Percentiles rank a stretch among this genome's conserved stretches.
Conservation (phyloP, 1,284 basidiomycete genomes). For the Tilletia caries region DNA sequence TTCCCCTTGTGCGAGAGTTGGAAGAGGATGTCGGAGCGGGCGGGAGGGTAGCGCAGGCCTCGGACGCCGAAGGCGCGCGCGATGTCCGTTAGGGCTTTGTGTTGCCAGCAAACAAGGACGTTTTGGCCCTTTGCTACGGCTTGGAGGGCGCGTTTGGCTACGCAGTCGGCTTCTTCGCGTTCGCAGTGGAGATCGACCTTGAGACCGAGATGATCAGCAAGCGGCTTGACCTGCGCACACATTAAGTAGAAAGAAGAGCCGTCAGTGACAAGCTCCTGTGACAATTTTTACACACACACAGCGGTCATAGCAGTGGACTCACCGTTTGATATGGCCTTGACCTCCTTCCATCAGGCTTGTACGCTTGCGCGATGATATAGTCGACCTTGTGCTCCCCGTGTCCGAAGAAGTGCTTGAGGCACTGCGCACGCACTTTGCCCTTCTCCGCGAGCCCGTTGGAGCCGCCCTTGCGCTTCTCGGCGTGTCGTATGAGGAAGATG, state of each 20-base stretch:
- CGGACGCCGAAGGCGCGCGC: slow-evolving; percentile 18
- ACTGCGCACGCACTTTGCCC: slow-evolving; percentile 16
- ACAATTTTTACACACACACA: no score
- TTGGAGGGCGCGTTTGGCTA: not conserved
- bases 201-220: slow-evolving; percentile 13
- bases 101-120: slow-evolving; percentile 21
- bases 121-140: not conserved
- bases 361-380: slow-evolving; percentile 18
- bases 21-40: slow-evolving; percentile 23
- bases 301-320: no score
- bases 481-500: slow-evolving; percentile 20
- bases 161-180: slow-evolving; percentile 21
- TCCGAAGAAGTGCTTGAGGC: slow-evolving; percentile 18
- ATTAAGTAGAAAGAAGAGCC: not conserved
- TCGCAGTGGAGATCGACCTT: slow-evolving; percentile 19
- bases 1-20: slow-evolving; percentile 14
- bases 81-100: slow-evolving; percentile 19
- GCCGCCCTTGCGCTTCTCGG: slow-evolving; percentile 21
- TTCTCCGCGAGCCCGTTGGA: slow-evolving; percentile 13
- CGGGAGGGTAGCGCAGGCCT: slow-evolving; percentile 15
- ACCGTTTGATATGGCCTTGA: slow-evolving; percentile 19
- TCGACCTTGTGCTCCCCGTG: slow-evolving; percentile 6
- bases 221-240: slow-evolving; percentile 13
- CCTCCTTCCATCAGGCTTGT: slow-evolving; percentile 16
- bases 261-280: no score